Percentiles rank a stretch among this genome's conserved stretches.
These are phyloP conservation scores for Parascedosporium putredinis DNA, from an alignment of 2,329 filamentous ascomycete species.

Conservation along the genomic window DNA sequence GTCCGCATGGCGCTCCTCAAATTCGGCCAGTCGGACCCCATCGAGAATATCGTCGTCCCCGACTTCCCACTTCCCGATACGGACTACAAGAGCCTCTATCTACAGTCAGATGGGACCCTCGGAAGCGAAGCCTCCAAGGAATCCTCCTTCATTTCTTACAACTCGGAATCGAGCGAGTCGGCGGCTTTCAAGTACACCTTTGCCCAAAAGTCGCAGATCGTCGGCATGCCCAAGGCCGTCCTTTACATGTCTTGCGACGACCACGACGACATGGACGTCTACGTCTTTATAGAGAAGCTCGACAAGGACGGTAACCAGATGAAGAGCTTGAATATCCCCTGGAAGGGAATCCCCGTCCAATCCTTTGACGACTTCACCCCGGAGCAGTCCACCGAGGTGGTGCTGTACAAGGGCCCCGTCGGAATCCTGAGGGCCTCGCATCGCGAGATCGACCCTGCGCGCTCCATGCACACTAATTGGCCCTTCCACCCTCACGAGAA, in stretches of 20 bases:
- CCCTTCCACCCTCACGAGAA: constrained; percentile 16
- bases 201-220: constrained; percentile 23
- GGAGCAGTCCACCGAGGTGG: neutral
- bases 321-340: constrained; percentile 14
- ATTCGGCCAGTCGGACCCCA: constrained; percentile 11
- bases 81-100: constrained; percentile 15
- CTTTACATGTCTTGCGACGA: constrained; percentile 32
- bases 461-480: constrained; percentile 18
- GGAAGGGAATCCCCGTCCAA: neutral
- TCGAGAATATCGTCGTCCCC: constrained; percentile 18
- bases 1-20: constrained; percentile 29
- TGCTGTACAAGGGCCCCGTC: neutral
- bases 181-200: constrained; percentile 31
- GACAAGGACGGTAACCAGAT: constrained; percentile 8
- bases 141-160: constrained; percentile 18
- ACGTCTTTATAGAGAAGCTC: constrained; percentile 19
- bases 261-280: constrained; percentile 32
- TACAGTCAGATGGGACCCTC: constrained; percentile 20
- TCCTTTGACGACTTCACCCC: neutral
- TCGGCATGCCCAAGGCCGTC: constrained; percentile 35
- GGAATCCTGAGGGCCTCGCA: neutral
- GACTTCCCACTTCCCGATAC: constrained; percentile 18
- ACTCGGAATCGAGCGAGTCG: neutral
- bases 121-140: constrained; percentile 28
- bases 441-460: neutral